phyloP scores from a whole-genome alignment of 371 early-diverging fungal species.

The Mortierella polycephala region DNA sequence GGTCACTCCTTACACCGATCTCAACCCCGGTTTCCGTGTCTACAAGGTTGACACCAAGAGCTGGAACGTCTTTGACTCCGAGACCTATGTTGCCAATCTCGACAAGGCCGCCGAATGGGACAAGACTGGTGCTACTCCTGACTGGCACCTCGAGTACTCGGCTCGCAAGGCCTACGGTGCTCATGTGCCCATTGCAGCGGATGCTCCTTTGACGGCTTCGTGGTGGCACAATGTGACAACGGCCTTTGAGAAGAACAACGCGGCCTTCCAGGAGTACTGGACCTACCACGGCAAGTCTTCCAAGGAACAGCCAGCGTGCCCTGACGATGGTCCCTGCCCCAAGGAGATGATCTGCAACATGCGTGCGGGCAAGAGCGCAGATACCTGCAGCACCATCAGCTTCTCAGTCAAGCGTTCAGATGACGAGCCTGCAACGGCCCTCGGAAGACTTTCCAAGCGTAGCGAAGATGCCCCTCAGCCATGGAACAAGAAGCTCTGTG shows the following conservation, averaged over 20 bases:
- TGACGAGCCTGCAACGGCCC: slow-evolving; percentile 5
- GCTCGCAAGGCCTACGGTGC: slow-evolving; percentile 61
- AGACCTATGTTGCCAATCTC: slow-evolving; percentile 67
- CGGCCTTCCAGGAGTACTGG: slow-evolving; percentile 60
- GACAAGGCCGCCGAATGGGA: slow-evolving; percentile 57
- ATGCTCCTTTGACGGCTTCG: slow-evolving; percentile 56
- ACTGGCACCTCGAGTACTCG: slow-evolving; percentile 72
- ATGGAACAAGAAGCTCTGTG: slow-evolving; percentile 37
- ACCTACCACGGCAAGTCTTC: slow-evolving; percentile 58
- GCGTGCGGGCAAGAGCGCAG: slow-evolving; percentile 63
- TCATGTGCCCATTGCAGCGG: slow-evolving; percentile 33
- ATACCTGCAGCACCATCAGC: slow-evolving; percentile 13
- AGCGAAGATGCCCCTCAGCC: slow-evolving; percentile 9
- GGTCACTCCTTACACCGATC: slow-evolving; percentile 61
- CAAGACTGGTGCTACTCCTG: slow-evolving; percentile 37
- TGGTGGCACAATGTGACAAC: slow-evolving; percentile 72
- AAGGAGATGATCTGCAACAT: slow-evolving; percentile 61
- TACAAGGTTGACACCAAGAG: slow-evolving; percentile 67
- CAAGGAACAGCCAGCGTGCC: slow-evolving; percentile 27
- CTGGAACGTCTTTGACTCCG: slow-evolving; percentile 68
- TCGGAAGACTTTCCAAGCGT: slow-evolving; percentile 36
- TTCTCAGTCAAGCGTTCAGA: slow-evolving; percentile 17
- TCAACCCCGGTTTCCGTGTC: slow-evolving; percentile 67
- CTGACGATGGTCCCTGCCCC: slow-evolving; percentile 58
- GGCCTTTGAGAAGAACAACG: slow-evolving; percentile 57